These are phyloP conservation scores for Quercus cerris DNA, from an alignment of 306 rosid genomes.

Conservation along the genomic window DNA sequence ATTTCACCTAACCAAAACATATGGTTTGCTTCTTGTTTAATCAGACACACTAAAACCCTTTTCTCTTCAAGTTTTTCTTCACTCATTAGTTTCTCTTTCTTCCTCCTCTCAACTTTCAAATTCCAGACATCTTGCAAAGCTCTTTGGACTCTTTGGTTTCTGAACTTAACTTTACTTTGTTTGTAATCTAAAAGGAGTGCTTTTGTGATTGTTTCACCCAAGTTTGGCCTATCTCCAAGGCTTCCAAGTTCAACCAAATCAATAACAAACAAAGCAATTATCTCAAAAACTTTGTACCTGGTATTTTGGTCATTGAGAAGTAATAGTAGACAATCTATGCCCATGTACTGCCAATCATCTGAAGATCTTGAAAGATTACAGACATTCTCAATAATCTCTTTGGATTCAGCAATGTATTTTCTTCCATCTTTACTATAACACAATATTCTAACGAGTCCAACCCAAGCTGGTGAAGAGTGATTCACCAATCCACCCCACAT, in stretches of 20 bases:
- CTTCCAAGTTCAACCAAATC: conserved; percentile 58
- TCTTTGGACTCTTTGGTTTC: conserved; percentile 8
- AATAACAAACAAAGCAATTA: conserved; percentile 36
- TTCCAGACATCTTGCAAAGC: conserved; percentile 27
- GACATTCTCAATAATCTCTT: conserved; percentile 36
- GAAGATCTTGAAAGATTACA: conserved; percentile 75
- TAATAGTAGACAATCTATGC: conserved; percentile 67
- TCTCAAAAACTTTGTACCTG: conserved; percentile 54
- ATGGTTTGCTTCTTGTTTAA: conserved; percentile 49
- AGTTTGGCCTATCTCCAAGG: conserved; percentile 53
- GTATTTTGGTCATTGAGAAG: conserved; percentile 69
- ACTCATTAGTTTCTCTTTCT: conserved; percentile 30
- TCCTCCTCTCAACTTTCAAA: conserved; percentile 35
- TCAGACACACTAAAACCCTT: conserved; percentile 32
- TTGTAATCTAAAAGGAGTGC: conserved; percentile 34
- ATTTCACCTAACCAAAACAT: conserved; percentile 49
- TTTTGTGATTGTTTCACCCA: conserved; percentile 51
- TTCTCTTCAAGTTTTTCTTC: conserved; percentile 37
- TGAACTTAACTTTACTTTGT: conserved; percentile 6
- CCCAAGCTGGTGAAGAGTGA: conserved; percentile 61
- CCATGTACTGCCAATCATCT: conserved; percentile 87
- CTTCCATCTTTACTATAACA: conserved; percentile 62
- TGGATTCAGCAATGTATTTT: conserved; percentile 38
- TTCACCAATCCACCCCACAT: conserved; percentile 88
- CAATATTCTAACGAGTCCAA: conserved; percentile 67